Percentiles rank a stretch among this genome's conserved stretches.
These are phyloP conservation scores for Rubia occidens DNA, from an alignment of 305 asterid genomes.

Conservation along the genomic window DNA sequence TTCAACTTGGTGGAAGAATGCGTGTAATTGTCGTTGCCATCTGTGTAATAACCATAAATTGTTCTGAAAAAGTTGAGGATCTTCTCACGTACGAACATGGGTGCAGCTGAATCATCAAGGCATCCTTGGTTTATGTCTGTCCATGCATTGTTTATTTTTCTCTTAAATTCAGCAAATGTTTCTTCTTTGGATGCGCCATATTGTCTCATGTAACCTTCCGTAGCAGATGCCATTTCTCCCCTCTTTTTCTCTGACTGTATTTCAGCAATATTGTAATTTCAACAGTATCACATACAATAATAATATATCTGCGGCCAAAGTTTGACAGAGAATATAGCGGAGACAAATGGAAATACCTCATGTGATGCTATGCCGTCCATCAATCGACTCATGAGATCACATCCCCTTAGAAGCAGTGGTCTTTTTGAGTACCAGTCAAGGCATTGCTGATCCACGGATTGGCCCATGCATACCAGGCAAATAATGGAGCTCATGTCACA, in stretches of 20 bases:
- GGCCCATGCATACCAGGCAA: slow-evolving; percentile 13
- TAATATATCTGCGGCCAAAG: no score
- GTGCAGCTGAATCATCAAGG: slow-evolving; percentile 5
- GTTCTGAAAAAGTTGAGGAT: slow-evolving; percentile 23
- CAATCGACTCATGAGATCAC: slow-evolving; percentile 2
- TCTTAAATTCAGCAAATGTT: slow-evolving; percentile 14
- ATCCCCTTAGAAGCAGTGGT: slow-evolving; percentile 3
- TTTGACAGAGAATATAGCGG: no score
- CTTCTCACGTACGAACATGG: slow-evolving; percentile 15
- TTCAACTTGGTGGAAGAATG: slow-evolving; percentile 19
- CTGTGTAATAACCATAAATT: slow-evolving; percentile 21
- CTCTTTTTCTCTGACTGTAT: slow-evolving; percentile 19
- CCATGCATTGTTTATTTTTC: slow-evolving; percentile 27
- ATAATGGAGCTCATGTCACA: not conserved
- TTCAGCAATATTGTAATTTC: no score
- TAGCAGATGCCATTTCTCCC: slow-evolving; percentile 18
- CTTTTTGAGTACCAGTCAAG: slow-evolving; percentile 8
- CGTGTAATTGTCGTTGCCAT: slow-evolving; percentile 25
- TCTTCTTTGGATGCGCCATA: slow-evolving; percentile 24
- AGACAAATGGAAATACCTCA: slow-evolving; percentile 7
- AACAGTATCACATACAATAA: no score
- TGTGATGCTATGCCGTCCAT: slow-evolving; percentile 8
- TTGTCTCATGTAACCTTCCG: slow-evolving; percentile 30
- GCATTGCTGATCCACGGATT: not conserved
- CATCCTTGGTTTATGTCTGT: slow-evolving; percentile 34